phyloP scores from a whole-genome alignment of 2,329 filamentous ascomycete genomes.

The Thelonectria olida region DNA sequence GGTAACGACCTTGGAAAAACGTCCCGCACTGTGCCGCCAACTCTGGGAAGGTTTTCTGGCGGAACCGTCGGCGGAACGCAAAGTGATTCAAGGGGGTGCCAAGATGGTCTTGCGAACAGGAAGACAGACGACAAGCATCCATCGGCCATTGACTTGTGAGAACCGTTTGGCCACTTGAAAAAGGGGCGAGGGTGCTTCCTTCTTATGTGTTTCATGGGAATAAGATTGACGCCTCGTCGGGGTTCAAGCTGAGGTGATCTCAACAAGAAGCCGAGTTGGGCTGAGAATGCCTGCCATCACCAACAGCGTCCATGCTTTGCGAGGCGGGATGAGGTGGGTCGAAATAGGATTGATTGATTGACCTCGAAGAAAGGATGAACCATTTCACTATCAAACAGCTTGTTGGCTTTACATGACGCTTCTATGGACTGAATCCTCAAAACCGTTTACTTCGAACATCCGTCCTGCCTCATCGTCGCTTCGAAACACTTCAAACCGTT shows the following conservation, averaged over 20 bases:
- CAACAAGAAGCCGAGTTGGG: neutral
- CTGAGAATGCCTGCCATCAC: neutral
- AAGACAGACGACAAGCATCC: neutral
- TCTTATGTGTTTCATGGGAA: too few relatives aligned
- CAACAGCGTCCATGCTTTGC: too few relatives aligned
- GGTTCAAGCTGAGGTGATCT: neutral
- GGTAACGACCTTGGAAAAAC: neutral
- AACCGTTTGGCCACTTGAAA: neutral
- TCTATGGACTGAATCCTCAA: too few relatives aligned
- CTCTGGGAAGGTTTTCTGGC: neutral
- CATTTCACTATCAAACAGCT: too few relatives aligned
- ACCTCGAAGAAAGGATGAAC: constrained; percentile 1
- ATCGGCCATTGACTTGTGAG: neutral
- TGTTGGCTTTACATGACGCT: too few relatives aligned
- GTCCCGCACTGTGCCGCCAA: neutral
- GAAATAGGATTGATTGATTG: constrained; percentile 1
- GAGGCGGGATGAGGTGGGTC: constrained; percentile 4
- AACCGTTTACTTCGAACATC: too few relatives aligned
- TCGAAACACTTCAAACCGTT: neutral
- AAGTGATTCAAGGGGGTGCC: neutral
- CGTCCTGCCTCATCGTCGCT: neutral
- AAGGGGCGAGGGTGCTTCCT: too few relatives aligned
- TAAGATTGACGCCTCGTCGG: too few relatives aligned
- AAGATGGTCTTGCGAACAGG: neutral
- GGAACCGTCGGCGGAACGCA: neutral